Conservation (phyloP, 1,284 basidiomycete species). For the Agaricales sp. region DNA sequence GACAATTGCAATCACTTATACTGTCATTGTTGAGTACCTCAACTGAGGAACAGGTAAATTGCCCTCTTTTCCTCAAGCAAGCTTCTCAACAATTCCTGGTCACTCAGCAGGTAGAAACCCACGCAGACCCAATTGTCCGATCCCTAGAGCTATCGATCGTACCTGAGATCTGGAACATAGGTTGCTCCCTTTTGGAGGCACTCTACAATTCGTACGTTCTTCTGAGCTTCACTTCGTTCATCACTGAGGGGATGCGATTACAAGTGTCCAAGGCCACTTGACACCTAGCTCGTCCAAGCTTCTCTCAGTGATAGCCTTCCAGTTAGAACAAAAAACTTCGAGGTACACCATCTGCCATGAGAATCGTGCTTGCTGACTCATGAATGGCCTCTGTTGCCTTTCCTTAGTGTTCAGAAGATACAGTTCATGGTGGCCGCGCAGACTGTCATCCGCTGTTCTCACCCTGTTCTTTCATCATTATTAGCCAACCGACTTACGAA, state of each 20-base stretch:
- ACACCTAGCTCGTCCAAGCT: slow-evolving; percentile 41
- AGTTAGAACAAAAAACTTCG: slow-evolving; percentile 44
- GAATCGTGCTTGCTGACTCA: slow-evolving; percentile 4
- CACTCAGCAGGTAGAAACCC: slow-evolving; percentile 31
- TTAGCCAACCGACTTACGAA: slow-evolving; percentile 5
- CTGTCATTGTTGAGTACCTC: slow-evolving; percentile 1
- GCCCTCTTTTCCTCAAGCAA: slow-evolving; percentile 5
- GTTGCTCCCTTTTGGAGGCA: slow-evolving; percentile 38
- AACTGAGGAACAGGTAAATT: slow-evolving; percentile 27
- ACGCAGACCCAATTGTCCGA: slow-evolving; percentile 38
- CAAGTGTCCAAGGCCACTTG: too few species aligned
- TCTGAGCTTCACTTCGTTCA: slow-evolving; percentile 4
- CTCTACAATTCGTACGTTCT: slow-evolving; percentile 38
- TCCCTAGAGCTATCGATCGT: slow-evolving; percentile 43
- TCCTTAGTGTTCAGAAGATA: background rate
- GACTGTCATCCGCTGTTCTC: background rate
- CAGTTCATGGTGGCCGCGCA: background rate
- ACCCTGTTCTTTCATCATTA: background rate
- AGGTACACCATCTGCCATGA: slow-evolving; percentile 29
- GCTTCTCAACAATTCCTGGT: background rate
- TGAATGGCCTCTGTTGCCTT: background rate
- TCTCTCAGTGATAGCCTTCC: slow-evolving; percentile 39
- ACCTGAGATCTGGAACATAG: slow-evolving; percentile 42
- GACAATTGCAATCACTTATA: background rate
- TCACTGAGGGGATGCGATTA: slow-evolving; percentile 34